phyloP scores from a whole-genome alignment of 2,329 filamentous ascomycete genomes.

The Clonostachys rosea region DNA sequence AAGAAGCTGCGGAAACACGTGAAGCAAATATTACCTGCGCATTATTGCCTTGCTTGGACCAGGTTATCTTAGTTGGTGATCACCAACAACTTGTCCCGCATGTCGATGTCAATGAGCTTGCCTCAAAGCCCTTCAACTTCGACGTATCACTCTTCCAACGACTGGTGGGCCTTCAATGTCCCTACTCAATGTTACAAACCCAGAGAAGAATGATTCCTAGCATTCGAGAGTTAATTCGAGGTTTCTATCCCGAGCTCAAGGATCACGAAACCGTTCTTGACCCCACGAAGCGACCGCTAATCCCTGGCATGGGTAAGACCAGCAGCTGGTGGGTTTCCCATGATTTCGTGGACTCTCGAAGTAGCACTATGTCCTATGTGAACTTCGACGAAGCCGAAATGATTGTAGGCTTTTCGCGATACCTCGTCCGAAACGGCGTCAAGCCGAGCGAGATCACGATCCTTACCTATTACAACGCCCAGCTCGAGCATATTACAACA shows the following conservation, averaged over 20 bases:
- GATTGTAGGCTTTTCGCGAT: conserved; percentile 66
- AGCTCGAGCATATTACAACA: conserved; percentile 60
- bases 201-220: conserved; percentile 58
- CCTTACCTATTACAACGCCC: conserved; percentile 84
- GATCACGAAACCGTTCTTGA: conserved; percentile 37
- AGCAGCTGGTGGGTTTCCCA: conserved; percentile 36
- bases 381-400: conserved; percentile 73
- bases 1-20: conserved; percentile 75
- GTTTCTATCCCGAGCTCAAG: conserved; percentile 37
- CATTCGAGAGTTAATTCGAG: conserved; percentile 36
- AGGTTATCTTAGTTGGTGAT: conserved; percentile 64
- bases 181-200: conserved; percentile 58
- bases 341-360: conserved; percentile 57
- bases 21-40: conserved; percentile 55
- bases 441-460: conserved; percentile 63
- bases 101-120: conserved; percentile 57
- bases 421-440: conserved; percentile 67
- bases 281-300: conserved; percentile 21
- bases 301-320: conserved; percentile 38
- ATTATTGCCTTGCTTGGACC: conserved; percentile 44
- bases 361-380: conserved; percentile 59
- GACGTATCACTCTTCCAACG: conserved; percentile 78
- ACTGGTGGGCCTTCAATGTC: conserved; percentile 60
- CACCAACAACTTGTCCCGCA: conserved; percentile 74
- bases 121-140: conserved; percentile 57